Evolutionary conservation across 108 stramenopile species (phyloP), one percentile per base, ranked within the genome.

Genomic region (Pinguiococcus pyrenoidosus): DNA sequence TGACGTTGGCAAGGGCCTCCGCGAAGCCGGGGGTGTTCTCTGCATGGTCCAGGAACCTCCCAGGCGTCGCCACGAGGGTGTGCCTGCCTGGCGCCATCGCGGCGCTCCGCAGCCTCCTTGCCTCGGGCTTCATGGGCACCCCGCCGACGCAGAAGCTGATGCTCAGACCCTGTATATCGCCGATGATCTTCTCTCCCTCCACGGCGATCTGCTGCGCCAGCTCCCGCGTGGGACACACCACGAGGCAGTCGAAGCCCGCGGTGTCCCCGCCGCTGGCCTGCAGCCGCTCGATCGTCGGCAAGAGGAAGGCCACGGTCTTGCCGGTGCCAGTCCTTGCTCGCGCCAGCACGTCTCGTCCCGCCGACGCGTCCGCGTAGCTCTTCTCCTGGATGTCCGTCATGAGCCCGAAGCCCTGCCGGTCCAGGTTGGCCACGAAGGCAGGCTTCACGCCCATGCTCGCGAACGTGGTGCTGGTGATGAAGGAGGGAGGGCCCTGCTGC

Each of bases 261-360:
- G 49, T n/a, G 37, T 27, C 5, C 45, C 50, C 37, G 50, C 50
- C 29, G 29, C 29, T 35, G 22, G 10, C 18, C n/a, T n/a, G 26
- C 6, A 68, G 28, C 10, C 32, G 68, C 41, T 87, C 78, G 14
- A 87, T 35, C 12, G 72, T 71, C 16, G 85, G 83, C 12, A 87
- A 27, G 33, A 84, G 53, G 56, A 87, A 87, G 9, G 75, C 80
- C 33, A 87, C 46, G 17, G 85, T 87, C 71, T 80, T 76, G 29
- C 87, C 87, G 6, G 84, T 82, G 7, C 95, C 97, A 0, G 97
- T 99, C 36, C 87, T 72, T 17, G 92, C 84, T 41, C 91, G 68
- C 7, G 92, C 93, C 34, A 98, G 79, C 30, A 92, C 62, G 56
- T 98, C 77, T 3, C 29, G 29, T 43, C 72, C 72, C n/a, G 49